Percentiles rank a stretch among this genome's conserved stretches.
phyloP scores from a whole-genome alignment of 306 rosid species.

The Malus asiatica region DNA sequence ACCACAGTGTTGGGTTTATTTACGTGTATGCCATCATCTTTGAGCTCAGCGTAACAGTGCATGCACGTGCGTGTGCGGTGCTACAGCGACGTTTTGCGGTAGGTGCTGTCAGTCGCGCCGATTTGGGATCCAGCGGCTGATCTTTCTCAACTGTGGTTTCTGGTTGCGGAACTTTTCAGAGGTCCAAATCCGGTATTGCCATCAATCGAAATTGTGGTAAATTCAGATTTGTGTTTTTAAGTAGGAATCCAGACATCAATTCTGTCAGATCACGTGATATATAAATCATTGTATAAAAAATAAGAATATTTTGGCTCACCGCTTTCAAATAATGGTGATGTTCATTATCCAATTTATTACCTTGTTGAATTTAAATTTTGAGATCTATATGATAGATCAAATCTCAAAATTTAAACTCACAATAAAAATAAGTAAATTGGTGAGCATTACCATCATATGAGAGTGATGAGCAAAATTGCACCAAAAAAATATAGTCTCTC shows the following conservation, averaged over 20 bases:
- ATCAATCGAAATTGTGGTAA: neutral
- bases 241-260: too few relatives aligned
- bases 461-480: fast-evolving
- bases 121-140: neutral
- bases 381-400: too few relatives aligned
- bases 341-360: fast-evolving
- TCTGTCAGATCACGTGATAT: too few relatives aligned
- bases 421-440: too few relatives aligned
- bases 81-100: neutral
- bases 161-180: too few relatives aligned
- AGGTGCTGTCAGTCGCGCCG: neutral
- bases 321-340: fast-evolving
- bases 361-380: too few relatives aligned
- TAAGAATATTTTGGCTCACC: too few relatives aligned
- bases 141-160: neutral
- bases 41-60: neutral
- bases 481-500: too few relatives aligned
- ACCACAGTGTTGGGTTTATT: neutral
- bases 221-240: neutral
- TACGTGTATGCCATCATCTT: neutral
- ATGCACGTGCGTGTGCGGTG: slow-evolving; percentile 3
- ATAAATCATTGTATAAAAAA: too few relatives aligned
- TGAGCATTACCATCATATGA: too few relatives aligned
- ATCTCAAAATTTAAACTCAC: too few relatives aligned
- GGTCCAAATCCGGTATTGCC: neutral